Conservation (phyloP, 2,329 filamentous ascomycete genomes). For the Sclerotinia minor region DNA sequence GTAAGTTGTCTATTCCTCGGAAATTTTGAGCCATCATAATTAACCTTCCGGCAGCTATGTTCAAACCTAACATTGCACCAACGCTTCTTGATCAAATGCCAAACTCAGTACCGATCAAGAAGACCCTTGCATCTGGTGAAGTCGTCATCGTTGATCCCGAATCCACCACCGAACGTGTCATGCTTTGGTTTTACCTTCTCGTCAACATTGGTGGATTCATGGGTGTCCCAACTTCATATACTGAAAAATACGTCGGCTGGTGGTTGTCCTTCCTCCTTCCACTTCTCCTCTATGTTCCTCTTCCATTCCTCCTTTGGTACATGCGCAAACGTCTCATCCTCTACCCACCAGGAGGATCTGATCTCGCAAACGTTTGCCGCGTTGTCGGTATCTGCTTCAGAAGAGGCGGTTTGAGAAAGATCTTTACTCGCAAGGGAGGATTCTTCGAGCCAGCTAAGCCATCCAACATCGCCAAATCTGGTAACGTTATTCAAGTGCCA, state of each 20-base stretch:
- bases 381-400: constrained; percentile 47
- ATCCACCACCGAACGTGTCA: constrained; percentile 53
- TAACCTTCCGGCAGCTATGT: constrained; percentile 53
- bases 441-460: constrained; percentile 72
- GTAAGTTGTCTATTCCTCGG: constrained; percentile 46
- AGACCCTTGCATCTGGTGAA: constrained; percentile 53
- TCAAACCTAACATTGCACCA: constrained; percentile 69
- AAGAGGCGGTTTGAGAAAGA: constrained; percentile 65
- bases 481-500: constrained; percentile 68
- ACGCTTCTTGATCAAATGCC: constrained; percentile 60
- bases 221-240: constrained; percentile 47
- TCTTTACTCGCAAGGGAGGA: constrained; percentile 47
- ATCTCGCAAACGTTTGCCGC: constrained; percentile 49
- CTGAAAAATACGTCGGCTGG: constrained; percentile 51
- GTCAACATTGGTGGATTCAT: constrained; percentile 64
- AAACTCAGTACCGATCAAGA: constrained; percentile 46
- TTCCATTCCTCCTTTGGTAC: constrained; percentile 52
- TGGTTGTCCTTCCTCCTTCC: constrained; percentile 49
- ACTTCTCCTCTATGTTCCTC: constrained; percentile 62
- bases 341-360: constrained; percentile 49
- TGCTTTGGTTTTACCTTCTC: constrained; percentile 61
- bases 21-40: constrained; percentile 63
- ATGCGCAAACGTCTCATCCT: constrained; percentile 48
- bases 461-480: constrained; percentile 54
- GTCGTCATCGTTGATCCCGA: constrained; percentile 61